Evolutionary conservation across 306 rosid species (phyloP).

Genomic region (Macrotyloma uniflorum): DNA sequence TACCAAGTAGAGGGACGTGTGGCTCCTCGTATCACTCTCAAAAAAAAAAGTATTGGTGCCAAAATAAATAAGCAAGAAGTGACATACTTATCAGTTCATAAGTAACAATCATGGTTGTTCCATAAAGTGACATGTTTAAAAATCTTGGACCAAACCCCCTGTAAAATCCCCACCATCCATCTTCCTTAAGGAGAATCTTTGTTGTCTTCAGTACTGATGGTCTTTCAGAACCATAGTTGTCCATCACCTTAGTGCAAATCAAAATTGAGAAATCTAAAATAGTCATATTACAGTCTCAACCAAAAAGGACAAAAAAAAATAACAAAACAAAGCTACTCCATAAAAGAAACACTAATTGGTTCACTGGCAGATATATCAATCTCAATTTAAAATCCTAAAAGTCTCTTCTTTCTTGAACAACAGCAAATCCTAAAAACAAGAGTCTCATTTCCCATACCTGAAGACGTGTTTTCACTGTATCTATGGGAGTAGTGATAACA

Average conservation of each 20-base stretch:
- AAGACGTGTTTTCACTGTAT: constrained; percentile 88
- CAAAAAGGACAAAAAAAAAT: background rate
- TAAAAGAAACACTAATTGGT: constrained; percentile 14
- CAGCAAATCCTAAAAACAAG: background rate
- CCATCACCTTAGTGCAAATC: constrained; percentile 66
- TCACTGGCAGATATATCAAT: constrained; percentile 2
- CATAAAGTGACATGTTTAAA: constrained; percentile 84
- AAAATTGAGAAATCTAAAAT: constrained; percentile 14
- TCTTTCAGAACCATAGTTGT: constrained; percentile 72
- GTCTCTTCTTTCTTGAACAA: background rate
- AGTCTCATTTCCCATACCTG: constrained; percentile 56
- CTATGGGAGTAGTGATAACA: constrained; percentile 78
- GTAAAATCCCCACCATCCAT: constrained; percentile 95
- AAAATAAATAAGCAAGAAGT: background rate
- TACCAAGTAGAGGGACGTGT: background rate
- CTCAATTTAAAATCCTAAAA: background rate
- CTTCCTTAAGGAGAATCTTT: constrained; percentile 67
- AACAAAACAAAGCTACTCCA: too few relatives aligned
- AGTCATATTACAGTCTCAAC: constrained; percentile 20
- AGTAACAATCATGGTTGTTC: constrained; percentile 89
- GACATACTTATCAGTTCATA: constrained; percentile 86
- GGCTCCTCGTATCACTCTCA: constrained; percentile 12
- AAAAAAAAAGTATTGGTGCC: background rate
- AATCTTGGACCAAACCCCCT: constrained; percentile 90
- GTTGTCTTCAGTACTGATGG: constrained; percentile 81